phyloP scores from a whole-genome alignment of 163 green algal genomes.

The Prototheca cutis region DNA sequence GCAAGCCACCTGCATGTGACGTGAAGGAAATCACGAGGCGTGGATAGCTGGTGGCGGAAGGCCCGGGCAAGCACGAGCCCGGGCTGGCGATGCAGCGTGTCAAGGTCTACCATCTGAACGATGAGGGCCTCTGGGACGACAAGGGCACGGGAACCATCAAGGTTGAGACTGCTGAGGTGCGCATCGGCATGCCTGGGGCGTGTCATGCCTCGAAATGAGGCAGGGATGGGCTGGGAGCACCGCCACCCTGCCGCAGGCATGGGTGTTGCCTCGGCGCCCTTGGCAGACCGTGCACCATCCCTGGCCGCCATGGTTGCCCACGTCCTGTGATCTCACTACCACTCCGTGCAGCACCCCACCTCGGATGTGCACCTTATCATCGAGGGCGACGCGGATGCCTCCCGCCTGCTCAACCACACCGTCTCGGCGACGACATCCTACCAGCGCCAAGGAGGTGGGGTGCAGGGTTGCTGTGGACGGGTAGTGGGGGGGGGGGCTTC shows the following conservation, averaged over 20 bases:
- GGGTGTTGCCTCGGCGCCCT: no score
- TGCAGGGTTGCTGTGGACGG: background rate
- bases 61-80: no score
- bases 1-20: no score
- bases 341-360: slow-evolving; percentile 54
- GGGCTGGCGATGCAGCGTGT: slow-evolving; percentile 56
- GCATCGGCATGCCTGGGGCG: slow-evolving; percentile 3
- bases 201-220: background rate
- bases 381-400: slow-evolving; percentile 70
- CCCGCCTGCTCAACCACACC: slow-evolving; percentile 72
- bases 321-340: no score
- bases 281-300: no score
- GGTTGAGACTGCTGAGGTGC: slow-evolving; percentile 81
- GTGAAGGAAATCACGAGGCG: no score
- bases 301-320: no score
- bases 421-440: slow-evolving; percentile 76
- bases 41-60: no score
- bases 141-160: slow-evolving; percentile 82
- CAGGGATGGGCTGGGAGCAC: no score
- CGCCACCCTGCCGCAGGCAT: no score
- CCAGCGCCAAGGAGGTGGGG: slow-evolving; percentile 67
- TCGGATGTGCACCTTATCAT: slow-evolving; percentile 78
- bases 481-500: no score
- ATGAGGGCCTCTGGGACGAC: slow-evolving; percentile 86
- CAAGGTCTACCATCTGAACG: slow-evolving; percentile 87